These are phyloP conservation scores for Amauroascus verrucosus DNA, from an alignment of 2,329 filamentous ascomycete species.

Conservation along the genomic window DNA sequence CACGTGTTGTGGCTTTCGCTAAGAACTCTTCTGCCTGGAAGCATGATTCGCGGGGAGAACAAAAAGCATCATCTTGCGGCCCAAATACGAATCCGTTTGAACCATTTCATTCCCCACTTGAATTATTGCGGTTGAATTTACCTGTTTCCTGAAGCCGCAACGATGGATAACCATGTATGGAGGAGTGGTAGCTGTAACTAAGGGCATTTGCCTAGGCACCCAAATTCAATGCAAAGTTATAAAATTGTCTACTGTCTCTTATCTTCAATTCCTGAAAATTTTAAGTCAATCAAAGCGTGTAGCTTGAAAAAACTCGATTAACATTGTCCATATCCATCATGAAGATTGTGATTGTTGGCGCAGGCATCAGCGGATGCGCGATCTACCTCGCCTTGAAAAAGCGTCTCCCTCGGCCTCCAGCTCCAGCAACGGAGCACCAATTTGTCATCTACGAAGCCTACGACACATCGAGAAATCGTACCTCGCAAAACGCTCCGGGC, in stretches of 20 bases:
- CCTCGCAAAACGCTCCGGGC: constrained; percentile 17
- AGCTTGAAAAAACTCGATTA: background rate
- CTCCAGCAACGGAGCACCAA: constrained; percentile 19
- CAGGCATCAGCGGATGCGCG: constrained; percentile 33
- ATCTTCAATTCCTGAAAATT: background rate
- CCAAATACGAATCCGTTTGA: too few relatives aligned
- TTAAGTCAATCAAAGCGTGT: background rate
- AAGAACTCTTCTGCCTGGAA: constrained; percentile 2
- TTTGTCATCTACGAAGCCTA: constrained; percentile 36
- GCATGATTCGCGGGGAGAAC: background rate
- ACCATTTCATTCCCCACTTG: too few relatives aligned
- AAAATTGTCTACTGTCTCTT: background rate
- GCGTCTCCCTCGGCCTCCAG: constrained; percentile 25
- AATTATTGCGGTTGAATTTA: background rate
- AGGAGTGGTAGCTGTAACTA: background rate
- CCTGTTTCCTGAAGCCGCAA: too few relatives aligned
- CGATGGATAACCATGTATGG: background rate
- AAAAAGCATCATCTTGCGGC: too few relatives aligned
- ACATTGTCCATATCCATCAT: constrained; percentile 18
- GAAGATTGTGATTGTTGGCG: constrained; percentile 38
- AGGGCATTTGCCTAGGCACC: background rate
- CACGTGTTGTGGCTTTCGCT: too few relatives aligned
- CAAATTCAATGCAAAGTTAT: background rate
- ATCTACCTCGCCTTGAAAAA: constrained; percentile 34
- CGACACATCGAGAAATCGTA: constrained; percentile 23